Base-by-base conservation (phyloP, 2,329 filamentous ascomycete genomes). In the Exutisphaerella laricina region DNA sequence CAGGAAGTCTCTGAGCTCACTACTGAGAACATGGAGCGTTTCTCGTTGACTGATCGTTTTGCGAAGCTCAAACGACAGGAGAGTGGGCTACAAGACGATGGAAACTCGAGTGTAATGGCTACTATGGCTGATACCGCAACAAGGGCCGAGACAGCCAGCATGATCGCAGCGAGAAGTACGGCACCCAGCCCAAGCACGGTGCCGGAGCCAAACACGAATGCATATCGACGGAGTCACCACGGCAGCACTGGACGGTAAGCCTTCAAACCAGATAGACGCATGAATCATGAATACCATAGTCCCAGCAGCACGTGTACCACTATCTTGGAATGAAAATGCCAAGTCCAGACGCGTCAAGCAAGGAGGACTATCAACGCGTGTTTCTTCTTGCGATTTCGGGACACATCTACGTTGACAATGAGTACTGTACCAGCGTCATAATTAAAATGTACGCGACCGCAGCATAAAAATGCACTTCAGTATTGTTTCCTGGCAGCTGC, bases 1-100 rank as follows among this genome's bases (percentile, higher is more conserved):
- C 5, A 22, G 25, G 18, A 10, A 1, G 14, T 25, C 10, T 22
- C 33, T 14, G 26, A 38, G 26, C 34, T 55, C 9, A 57, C 52
- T 17, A 45, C 46, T 25, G 60, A 58, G 46, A 62, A 62, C 35
- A 59, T 62, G 46, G 43, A 59, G 38, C 58, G 55, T 28, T 50
- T 60, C 9, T 29, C 33, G 3, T 34, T 20, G 32, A 41, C 12
- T 6, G 43, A 48, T 17, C 25, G 35, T 4, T 7, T 38, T 14
- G n/a, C 35, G 22, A 5, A 38, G 35, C 6, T 29, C 10, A 29
- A 39, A 21, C 14, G 25, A 18, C 22, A 30, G 12, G 37, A 23
- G 14, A 28, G 25, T 22, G 37, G 25, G 13, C 13, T 39, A 28
- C 17, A 45, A 39, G 48, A 50, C 28, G 41, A 36, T 29, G 46